Evolutionary conservation across 1,139 yeast species (phyloP).

Genomic region (Suzukiozyma palmioleophila): DNA sequence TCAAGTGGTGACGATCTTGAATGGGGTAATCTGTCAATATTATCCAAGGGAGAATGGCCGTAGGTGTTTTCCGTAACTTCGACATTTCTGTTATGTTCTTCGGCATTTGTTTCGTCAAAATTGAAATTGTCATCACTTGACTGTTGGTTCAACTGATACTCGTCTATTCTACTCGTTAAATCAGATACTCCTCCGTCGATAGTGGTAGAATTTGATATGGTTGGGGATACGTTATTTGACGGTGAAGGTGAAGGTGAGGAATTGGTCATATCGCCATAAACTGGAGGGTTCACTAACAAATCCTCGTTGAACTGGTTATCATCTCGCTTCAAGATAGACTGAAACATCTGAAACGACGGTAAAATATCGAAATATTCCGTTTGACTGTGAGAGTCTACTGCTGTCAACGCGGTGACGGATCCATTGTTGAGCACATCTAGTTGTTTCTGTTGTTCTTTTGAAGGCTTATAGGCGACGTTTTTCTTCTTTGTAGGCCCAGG

Average conservation of each 20-base stretch:
- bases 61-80: slow-evolving; percentile 26
- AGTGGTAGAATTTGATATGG: slow-evolving; percentile 6
- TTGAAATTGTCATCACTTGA: slow-evolving; percentile 9
- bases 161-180: slow-evolving; percentile 15
- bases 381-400: slow-evolving; percentile 27
- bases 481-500: slow-evolving; percentile 8
- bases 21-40: slow-evolving; percentile 37
- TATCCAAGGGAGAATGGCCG: slow-evolving; percentile 43
- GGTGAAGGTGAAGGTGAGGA: slow-evolving; percentile 26
- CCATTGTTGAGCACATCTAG: slow-evolving; percentile 22
- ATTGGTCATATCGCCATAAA: slow-evolving; percentile 32
- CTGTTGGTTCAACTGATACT: slow-evolving; percentile 11
- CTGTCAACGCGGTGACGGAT: slow-evolving; percentile 17
- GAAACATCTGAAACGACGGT: slow-evolving; percentile 64
- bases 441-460: slow-evolving; percentile 32
- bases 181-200: slow-evolving; percentile 16
- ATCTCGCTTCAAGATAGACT: slow-evolving; percentile 48
- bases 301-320: slow-evolving; percentile 41
- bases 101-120: slow-evolving; percentile 12
- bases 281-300: slow-evolving; percentile 34
- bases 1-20: slow-evolving; percentile 36
- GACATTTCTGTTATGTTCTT: slow-evolving; percentile 14
- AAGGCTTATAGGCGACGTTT: slow-evolving; percentile 32
- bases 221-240: slow-evolving; percentile 14
- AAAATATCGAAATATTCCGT: slow-evolving; percentile 51